Base-by-base conservation (phyloP, 306 rosid genomes). In the Dalbergia cochinchinensis region DNA sequence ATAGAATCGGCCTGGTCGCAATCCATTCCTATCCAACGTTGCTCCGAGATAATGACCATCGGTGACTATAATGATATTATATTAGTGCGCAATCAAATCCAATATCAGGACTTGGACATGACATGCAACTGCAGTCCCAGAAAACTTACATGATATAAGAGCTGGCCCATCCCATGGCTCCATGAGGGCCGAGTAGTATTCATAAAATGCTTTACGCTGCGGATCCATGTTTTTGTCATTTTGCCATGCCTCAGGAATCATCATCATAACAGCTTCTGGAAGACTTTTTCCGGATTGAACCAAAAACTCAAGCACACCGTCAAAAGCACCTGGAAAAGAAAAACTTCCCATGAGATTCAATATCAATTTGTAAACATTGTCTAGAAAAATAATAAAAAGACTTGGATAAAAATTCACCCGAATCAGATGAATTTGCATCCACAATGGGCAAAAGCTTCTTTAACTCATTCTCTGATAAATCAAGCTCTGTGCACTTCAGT, bases 121-220 rank as follows among this genome's bases (percentile, higher is more conserved):
- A 16, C 48, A 67, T 35, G 47, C 48, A 68, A 69, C 18, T 4
- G 9, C 9, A 51, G 81, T 76, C 72, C 77, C 71, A 75, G 33
- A 75, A 67, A 68, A n/a, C 62, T 19, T 88, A 95, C 99, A 95
- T 85, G 99, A 93, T 80, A 95, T 91, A 73, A 95, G 98, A 74
- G 99, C 99, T 37, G 99, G 99, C 44, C 99, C 99, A 81, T 95
- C 99, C 99, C 99, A 95, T 72, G 99, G 99, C 85, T 95, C 99
- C 96, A 95, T 83, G 60, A 95, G 91, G 82, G 98, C 90, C 7
- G 99, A 95, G 83, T 89, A 93, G 76, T 95, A 95, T 59, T 95
- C 97, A 63, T 95, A 95, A 61, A 95, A 85, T 10, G 97, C 91
- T 81, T 78, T 93, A 69, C 92, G 88, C 51, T 89, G 78, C 69